phyloP scores from a whole-genome alignment of 805 yeast species.

The Suhomyces sp. region DNA sequence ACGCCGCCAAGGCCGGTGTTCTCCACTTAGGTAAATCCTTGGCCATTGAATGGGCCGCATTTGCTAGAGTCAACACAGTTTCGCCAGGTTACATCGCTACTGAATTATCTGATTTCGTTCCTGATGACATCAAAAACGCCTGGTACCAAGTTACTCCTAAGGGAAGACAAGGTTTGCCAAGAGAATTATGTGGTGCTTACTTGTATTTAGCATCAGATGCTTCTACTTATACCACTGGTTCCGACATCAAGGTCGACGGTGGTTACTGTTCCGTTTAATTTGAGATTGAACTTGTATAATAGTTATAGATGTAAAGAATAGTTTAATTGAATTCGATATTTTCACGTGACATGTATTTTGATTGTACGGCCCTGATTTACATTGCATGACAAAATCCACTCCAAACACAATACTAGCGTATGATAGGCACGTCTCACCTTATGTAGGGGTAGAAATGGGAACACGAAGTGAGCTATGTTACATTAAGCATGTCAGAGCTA shows the following conservation, averaged over 20 bases:
- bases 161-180: conserved; percentile 73
- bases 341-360: neutral
- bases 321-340: neutral
- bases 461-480: neutral
- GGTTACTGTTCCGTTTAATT: conserved; percentile 58
- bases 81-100: conserved; percentile 87
- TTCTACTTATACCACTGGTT: conserved; percentile 73
- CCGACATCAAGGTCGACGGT: conserved; percentile 77
- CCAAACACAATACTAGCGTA: no score
- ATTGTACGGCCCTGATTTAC: neutral
- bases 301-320: neutral
- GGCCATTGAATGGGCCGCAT: conserved; percentile 83
- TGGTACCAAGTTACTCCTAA: conserved; percentile 55
- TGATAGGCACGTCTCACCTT: neutral
- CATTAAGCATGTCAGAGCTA: neutral
- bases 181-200: conserved; percentile 78
- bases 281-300: neutral
- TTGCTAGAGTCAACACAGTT: conserved; percentile 79
- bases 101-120: conserved; percentile 48
- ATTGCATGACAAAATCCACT: neutral
- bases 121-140: conserved; percentile 30
- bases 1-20: conserved; percentile 83
- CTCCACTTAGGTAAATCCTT: conserved; percentile 72
- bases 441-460: neutral
- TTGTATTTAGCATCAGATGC: conserved; percentile 80